Evolutionary conservation across 2,329 filamentous ascomycete species (phyloP), one percentile per base, ranked within the genome.

Genomic region (Claviceps fusiformis): DNA sequence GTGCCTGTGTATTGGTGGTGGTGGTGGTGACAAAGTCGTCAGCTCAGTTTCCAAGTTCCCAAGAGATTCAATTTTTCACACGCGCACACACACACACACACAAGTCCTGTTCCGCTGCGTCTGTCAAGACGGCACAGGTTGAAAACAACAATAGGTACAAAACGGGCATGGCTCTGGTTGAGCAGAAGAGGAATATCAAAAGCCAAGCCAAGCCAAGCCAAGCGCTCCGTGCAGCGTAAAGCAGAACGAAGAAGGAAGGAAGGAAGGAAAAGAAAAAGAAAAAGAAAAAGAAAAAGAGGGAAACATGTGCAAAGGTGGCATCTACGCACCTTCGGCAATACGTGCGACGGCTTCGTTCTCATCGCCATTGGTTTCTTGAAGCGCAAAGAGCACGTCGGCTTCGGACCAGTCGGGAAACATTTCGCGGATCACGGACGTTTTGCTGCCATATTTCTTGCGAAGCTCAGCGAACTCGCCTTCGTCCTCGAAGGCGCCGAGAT

Each of bases 381-480:
- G 79, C 59, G 91, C 91, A 70, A 93, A 93, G 60, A 97, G 83
- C 60, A 97, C 82, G 70, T 97, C 92, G 70, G 91, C 89, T 67
- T 95, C 89, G 63, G 90, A 92, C 93, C 92, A 97, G 71, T 90
- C 86, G 57, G 89, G 83, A 75, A 95, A 96, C 75, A 97, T 85
- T 71, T 95, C 91, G 75, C 89, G 90, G 69, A 98, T 83, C 65
- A 85, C 83, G 59, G 78, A 77, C 64, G 95, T 81, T 74, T 92
- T 88, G 66, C 76, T 75, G 65, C 86, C 81, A 69, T 95, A 93
- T 70, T 88, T 84, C 77, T 89, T 90, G 81, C 95, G 95, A 68
- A 97, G 83, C 73, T 95, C 83, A 67, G 86, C 88, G 62, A 97
- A 80, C 72, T 96, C 91, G 70, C 89, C 87, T 70, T 95, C 86